Evolutionary conservation across 2,329 filamentous ascomycete genomes (phyloP), one percentile per base, ranked within the genome.

Genomic region (Ophiostoma sp.): DNA sequence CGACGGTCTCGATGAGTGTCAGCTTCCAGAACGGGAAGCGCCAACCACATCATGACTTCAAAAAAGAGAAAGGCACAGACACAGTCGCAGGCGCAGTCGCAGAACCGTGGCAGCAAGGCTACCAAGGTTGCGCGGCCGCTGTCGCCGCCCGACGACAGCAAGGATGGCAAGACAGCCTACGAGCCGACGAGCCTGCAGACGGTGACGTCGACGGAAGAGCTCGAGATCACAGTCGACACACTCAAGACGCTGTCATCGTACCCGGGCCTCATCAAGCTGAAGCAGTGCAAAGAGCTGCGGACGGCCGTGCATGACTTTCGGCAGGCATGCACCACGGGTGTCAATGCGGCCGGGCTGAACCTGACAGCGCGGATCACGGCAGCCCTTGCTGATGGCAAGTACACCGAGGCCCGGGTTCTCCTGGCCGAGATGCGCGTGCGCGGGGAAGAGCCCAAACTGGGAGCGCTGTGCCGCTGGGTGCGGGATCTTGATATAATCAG

Each of bases 391-490:
- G 88, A 91, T 75, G 86, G 82, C 65, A 85, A 87, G 74, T 89
- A 87, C 71, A 81, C 80, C 9, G 88, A 90, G n/a, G 87, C 88
- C 5, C 82, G 82, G 66, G 82, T 91, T 16, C 75, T 90, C 14
- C 81, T 91, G 0, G 84, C 88, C 0, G 88, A 91, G 78, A 91
- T 91, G 88, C 82, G 84, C 42, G 86, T 91, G 18, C 80, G 88
- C n/a, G 79, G 81, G 3, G 83, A 90, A 70, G 82, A 84, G 18
- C 88, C 88, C 0, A 89, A 89, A 72, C 78, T 91, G 0, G 89
- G 89, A 27, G 87, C 88, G 1, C 77, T 91, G 7, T 90, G 88
- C 75, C 85, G 89, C 68, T 91, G 89, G 89, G 88, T 91, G 4
- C 83, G 89, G 69, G 88, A 90, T 74, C 78, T 91, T 40, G 88